Evolutionary conservation across 164 flowering plant species (phyloP).

Genomic region (Liriodendron chinense): DNA sequence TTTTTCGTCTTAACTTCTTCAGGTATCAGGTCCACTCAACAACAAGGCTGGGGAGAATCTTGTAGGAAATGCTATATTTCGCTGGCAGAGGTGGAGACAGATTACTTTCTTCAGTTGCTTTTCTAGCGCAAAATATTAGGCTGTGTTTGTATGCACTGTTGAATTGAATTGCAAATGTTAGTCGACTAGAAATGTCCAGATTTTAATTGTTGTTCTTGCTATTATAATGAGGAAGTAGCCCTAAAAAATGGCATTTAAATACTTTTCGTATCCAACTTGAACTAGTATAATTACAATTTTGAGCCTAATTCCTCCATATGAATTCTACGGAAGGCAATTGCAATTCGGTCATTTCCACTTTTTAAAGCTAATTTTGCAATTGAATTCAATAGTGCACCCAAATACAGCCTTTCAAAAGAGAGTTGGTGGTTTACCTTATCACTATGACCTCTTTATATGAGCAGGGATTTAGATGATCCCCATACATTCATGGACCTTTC

Average conservation of each 20-base stretch:
- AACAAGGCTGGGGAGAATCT: conserved; percentile 56
- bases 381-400: background rate
- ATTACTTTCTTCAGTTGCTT: background rate
- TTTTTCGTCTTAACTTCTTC: conserved; percentile 38
- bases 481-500: conserved; percentile 85
- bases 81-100: conserved; percentile 79
- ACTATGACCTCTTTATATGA: conserved; percentile 11
- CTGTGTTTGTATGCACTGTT: no score
- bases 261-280: no score
- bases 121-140: background rate
- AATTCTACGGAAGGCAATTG: background rate
- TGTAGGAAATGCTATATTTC: conserved; percentile 71
- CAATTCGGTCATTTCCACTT: background rate
- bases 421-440: background rate
- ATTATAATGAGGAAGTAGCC: no score
- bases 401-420: background rate
- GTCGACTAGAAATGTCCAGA: no score
- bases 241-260: no score
- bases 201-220: no score
- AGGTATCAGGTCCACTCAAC: conserved; percentile 81
- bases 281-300: no score
- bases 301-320: no score
- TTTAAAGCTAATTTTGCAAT: no score
- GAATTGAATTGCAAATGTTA: no score
- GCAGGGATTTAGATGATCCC: conserved; percentile 83